A percentile compares a stretch with the other conserved stretches of the same genome.
Evolutionary conservation across 2,329 filamentous ascomycete genomes (phyloP).

Genomic region (Teratosphaeria nubilosa): DNA sequence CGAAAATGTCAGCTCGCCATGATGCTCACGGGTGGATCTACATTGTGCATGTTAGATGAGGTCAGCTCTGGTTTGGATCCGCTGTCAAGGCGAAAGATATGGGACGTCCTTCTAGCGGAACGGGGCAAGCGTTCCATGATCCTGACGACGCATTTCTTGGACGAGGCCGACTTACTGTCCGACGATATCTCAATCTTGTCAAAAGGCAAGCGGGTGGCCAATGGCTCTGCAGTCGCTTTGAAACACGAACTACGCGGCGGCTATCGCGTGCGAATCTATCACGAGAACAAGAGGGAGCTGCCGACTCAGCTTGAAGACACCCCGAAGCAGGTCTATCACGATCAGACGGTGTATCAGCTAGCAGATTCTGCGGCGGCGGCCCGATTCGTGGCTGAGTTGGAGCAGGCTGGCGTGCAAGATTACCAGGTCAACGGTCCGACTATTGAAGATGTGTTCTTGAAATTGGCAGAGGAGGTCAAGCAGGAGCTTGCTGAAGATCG

Average conservation of each 20-base stretch:
- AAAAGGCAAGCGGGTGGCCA: constrained; percentile 69
- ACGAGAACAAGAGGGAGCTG: constrained; percentile 31
- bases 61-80: constrained; percentile 84
- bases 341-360: constrained; percentile 64
- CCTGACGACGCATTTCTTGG: constrained; percentile 84
- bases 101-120: constrained; percentile 84
- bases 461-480: constrained; percentile 69
- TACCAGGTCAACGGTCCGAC: constrained; percentile 83
- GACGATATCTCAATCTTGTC: constrained; percentile 85
- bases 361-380: constrained; percentile 61
- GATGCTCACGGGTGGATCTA: constrained; percentile 87
- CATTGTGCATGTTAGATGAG: constrained; percentile 84
- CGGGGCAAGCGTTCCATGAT: constrained; percentile 73
- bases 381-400: constrained; percentile 58
- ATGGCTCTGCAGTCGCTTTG: constrained; percentile 75
- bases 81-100: constrained; percentile 76
- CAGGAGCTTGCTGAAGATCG: constrained; percentile 36
- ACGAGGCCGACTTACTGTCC: constrained; percentile 81
- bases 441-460: constrained; percentile 85
- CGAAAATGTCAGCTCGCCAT: constrained; percentile 85
- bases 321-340: constrained; percentile 46
- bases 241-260: constrained; percentile 75
- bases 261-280: constrained; percentile 69
- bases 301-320: constrained; percentile 16
- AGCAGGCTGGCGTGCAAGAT: constrained; percentile 56